Evolutionary conservation across 1,284 basidiomycete species (phyloP).

Genomic region (Moniliophthora roreri): DNA sequence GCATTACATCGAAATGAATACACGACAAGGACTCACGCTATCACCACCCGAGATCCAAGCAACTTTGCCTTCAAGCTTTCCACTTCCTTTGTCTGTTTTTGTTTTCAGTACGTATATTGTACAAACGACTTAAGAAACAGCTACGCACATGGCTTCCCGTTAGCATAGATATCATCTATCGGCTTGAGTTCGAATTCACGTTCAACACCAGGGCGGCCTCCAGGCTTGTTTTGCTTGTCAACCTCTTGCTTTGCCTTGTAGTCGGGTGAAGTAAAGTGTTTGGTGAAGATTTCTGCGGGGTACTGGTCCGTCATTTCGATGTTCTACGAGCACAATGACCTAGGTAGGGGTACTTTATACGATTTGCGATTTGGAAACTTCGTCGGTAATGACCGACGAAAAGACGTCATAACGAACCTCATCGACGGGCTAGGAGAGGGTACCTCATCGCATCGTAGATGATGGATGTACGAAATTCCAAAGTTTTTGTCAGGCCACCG

Average conservation of each 20-base stretch:
- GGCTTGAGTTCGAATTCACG: slow-evolving; percentile 24
- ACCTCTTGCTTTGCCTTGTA: slow-evolving; percentile 6
- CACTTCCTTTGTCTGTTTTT: slow-evolving; percentile 29
- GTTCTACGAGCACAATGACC: too few relatives aligned
- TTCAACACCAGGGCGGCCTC: slow-evolving; percentile 3
- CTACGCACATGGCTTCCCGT: slow-evolving; percentile 36
- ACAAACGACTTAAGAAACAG: neutral
- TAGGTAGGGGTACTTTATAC: too few relatives aligned
- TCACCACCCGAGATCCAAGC: slow-evolving; percentile 53
- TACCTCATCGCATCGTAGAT: too few relatives aligned
- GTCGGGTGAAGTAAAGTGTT: slow-evolving; percentile 7
- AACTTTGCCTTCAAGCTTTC: slow-evolving; percentile 46
- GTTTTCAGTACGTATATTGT: too few relatives aligned
- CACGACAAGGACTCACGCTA: slow-evolving; percentile 40
- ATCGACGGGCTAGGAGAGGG: too few relatives aligned
- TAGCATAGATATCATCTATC: slow-evolving; percentile 47
- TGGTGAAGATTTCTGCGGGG: slow-evolving; percentile 8
- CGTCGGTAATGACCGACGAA: too few relatives aligned
- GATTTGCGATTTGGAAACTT: too few relatives aligned
- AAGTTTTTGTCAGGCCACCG: too few relatives aligned
- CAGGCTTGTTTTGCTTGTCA: slow-evolving; percentile 6
- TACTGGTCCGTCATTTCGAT: slow-evolving; percentile 2
- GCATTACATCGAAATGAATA: slow-evolving; percentile 29
- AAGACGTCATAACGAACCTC: too few relatives aligned
- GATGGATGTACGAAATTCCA: too few relatives aligned